Base-by-base conservation (phyloP, 2,329 filamentous ascomycete genomes). In the Huntiella decipiens region DNA sequence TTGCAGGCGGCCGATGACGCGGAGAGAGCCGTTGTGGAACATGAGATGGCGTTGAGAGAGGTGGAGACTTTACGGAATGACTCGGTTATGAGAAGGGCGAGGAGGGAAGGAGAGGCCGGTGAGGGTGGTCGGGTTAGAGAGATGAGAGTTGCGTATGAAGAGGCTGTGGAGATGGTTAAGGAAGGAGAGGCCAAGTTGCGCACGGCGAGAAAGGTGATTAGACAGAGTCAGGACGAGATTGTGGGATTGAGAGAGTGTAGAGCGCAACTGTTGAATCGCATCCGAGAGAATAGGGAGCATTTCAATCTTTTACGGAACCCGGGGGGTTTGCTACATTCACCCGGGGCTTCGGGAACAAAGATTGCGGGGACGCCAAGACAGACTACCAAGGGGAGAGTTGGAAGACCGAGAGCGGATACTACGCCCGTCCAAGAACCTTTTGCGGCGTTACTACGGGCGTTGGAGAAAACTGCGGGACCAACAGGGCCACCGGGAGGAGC, bases 201-300 rank as follows among this genome's bases (percentile, higher is more conserved):
- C 53, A 73, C 77, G 44, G 82, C 85, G 5, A 87, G 86, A 60
- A 81, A 77, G 55, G 61, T 87, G 17, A 83, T 93, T 45, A 75
- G 82, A 55, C 73, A 82, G 52, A 80, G 86, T 54, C 80, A 84
- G 50, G 79, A 82, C 51, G 78, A 85, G 55, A 73, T 81, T 13
- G 68, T 74, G 5, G 66, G 67, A 44, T 63, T 93, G n/a, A 60
- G 66, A 2, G 84, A 93, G 55, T 81, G 91, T 56, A 82, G 85
- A 46, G 69, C 77, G 35, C 71, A 83, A 58, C 68, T 95, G 43
- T 74, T 87, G 49, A 82, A 78, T 51, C 79, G 88, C 15, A 93
- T 96, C 52, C 76, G 82, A 37, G 84, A 93, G 58, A 94, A 94
- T 57, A 71, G 88, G 51, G 82, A 92, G 57, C 86, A 93, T 56